phyloP scores from a whole-genome alignment of 345 rosid genomes.

The Eucalyptus caleyi region DNA sequence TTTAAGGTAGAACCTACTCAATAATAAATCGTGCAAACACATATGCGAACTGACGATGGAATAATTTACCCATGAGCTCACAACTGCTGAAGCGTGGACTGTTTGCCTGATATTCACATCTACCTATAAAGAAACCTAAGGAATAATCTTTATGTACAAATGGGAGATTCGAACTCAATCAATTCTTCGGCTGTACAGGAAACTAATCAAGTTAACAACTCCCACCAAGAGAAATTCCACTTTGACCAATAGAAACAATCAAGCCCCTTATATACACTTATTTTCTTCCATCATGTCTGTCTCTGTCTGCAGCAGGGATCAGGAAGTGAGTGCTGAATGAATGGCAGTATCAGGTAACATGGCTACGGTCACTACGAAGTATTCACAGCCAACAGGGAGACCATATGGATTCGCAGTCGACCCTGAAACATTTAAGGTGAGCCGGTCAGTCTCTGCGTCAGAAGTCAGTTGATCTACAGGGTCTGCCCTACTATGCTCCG shows the following conservation, averaged over 20 bases:
- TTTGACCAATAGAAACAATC: background rate
- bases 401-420: slow-evolving; percentile 56
- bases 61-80: background rate
- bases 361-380: slow-evolving; percentile 89
- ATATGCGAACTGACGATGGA: background rate
- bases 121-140: background rate
- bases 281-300: slow-evolving; percentile 74
- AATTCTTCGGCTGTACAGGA: slow-evolving; percentile 33
- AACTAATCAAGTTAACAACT: background rate
- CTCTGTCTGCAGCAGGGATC: slow-evolving; percentile 54
- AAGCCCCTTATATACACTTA: slow-evolving; percentile 24
- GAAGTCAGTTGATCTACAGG: slow-evolving; percentile 26
- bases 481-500: slow-evolving; percentile 22
- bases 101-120: background rate
- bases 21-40: background rate
- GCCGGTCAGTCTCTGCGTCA: slow-evolving; percentile 38
- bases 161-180: slow-evolving; percentile 15
- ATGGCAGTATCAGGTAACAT: slow-evolving; percentile 87
- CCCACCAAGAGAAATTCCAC: background rate
- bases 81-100: background rate
- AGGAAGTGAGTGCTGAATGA: slow-evolving; percentile 71
- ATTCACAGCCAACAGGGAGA: slow-evolving; percentile 80
- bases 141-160: slow-evolving; percentile 17
- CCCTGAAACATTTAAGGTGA: slow-evolving; percentile 39
- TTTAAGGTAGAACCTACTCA: background rate